phyloP scores from a whole-genome alignment of 2,329 filamentous ascomycete genomes.

The Aspergillus sp. region DNA sequence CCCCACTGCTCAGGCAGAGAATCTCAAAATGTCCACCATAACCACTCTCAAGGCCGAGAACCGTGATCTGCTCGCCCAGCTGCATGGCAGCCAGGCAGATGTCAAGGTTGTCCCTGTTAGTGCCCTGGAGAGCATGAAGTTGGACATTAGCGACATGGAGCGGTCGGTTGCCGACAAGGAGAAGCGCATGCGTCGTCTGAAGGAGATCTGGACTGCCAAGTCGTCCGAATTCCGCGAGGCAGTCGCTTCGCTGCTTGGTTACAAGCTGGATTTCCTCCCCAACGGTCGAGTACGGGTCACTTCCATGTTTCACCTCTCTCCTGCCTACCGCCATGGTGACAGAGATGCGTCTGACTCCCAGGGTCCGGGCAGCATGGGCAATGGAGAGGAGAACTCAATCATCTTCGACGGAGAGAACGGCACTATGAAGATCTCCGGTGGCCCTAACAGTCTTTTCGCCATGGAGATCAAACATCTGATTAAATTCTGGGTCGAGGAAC shows the following conservation, averaged over 20 bases:
- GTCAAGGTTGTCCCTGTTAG: conserved; percentile 68
- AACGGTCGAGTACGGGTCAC: conserved; percentile 94
- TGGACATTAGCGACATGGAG: conserved; percentile 69
- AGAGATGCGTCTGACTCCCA: conserved; percentile 52
- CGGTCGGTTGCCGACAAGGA: conserved; percentile 64
- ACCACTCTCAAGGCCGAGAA: conserved; percentile 78
- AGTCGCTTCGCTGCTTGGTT: conserved; percentile 85
- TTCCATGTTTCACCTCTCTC: conserved; percentile 71
- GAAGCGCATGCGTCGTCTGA: conserved; percentile 79
- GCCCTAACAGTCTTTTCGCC: conserved; percentile 81
- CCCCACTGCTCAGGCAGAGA: conserved; percentile 79
- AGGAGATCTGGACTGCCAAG: conserved; percentile 89
- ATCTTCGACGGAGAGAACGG: conserved; percentile 91
- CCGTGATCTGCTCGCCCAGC: conserved; percentile 69
- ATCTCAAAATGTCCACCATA: conserved; percentile 77
- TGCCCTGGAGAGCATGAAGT: conserved; percentile 68
- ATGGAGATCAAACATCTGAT: conserved; percentile 79
- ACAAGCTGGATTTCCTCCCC: conserved; percentile 94
- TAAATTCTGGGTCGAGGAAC: conserved; percentile 91
- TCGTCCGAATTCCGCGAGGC: conserved; percentile 93
- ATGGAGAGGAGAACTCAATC: conserved; percentile 52
- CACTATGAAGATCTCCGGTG: conserved; percentile 96
- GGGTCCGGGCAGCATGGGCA: conserved; percentile 40
- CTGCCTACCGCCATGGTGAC: conserved; percentile 39
- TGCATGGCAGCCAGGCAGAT: conserved; percentile 48